These are phyloP conservation scores for Astragalus glycyphyllos DNA, from an alignment of 306 rosid species.

Conservation along the genomic window DNA sequence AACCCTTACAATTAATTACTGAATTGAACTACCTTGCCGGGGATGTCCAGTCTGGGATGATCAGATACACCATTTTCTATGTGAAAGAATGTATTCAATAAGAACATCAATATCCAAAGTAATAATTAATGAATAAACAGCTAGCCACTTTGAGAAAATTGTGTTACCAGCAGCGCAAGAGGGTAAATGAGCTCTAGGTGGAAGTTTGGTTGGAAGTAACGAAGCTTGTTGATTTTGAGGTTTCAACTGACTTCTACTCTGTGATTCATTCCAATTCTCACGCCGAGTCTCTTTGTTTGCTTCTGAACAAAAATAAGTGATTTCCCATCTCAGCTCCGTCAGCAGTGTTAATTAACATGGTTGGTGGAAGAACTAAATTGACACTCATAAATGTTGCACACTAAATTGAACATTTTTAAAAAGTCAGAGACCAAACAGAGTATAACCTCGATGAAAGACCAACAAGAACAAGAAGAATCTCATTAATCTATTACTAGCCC, in stretches of 20 bases:
- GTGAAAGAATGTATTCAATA: conserved; percentile 33
- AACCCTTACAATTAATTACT: conserved; percentile 35
- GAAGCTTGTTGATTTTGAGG: conserved; percentile 52
- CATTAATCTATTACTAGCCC: too few relatives aligned
- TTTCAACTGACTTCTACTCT: conserved; percentile 53
- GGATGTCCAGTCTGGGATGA: conserved; percentile 65
- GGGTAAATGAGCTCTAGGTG: conserved; percentile 81
- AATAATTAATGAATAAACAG: conserved; percentile 25
- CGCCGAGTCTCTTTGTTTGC: conserved; percentile 46
- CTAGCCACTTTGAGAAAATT: conserved; percentile 18
- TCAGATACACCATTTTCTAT: conserved; percentile 67
- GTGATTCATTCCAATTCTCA: conserved; percentile 62
- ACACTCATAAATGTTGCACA: too few relatives aligned
- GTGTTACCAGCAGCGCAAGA: conserved; percentile 76
- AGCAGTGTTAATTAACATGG: too few relatives aligned
- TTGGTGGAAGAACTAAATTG: too few relatives aligned
- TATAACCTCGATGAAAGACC: too few relatives aligned
- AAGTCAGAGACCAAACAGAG: too few relatives aligned
- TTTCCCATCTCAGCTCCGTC: conserved; percentile 14
- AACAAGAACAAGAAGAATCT: too few relatives aligned
- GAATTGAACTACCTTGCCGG: conserved; percentile 62
- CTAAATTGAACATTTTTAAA: too few relatives aligned
- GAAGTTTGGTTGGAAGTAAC: conserved; percentile 82
- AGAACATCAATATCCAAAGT: conserved; percentile 22
- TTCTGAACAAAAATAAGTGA: conserved; percentile 51